Evolutionary conservation across 140 eudicot genomes (phyloP).

Genomic region (Oenanthe javanica): DNA sequence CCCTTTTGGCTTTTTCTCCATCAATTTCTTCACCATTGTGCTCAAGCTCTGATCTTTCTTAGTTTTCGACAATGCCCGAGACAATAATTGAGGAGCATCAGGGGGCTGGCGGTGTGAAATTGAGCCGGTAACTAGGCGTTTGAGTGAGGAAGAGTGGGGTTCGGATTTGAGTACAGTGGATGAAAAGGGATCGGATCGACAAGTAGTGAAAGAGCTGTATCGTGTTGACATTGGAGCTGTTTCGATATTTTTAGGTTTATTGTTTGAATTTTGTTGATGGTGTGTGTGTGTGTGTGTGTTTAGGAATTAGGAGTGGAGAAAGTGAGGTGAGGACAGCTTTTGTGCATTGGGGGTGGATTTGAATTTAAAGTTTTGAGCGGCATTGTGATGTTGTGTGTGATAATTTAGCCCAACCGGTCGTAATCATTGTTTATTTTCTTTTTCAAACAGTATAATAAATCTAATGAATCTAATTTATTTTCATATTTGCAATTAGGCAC

Average conservation of each 20-base stretch:
- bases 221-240: conserved; percentile 63
- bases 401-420: neutral
- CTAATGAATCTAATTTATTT: neutral
- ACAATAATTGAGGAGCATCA: conserved; percentile 14
- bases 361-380: conserved; percentile 3
- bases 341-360: no score
- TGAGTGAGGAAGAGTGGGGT: conserved; percentile 8
- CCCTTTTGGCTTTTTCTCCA: conserved; percentile 44
- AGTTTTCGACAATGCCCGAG: conserved; percentile 27
- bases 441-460: no score
- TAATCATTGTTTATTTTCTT: neutral
- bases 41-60: conserved; percentile 41
- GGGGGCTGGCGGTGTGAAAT: neutral
- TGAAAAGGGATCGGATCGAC: conserved; percentile 63
- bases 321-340: no score
- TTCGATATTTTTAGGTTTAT: conserved; percentile 1
- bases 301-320: no score
- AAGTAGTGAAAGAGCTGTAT: conserved; percentile 34
- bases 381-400: neutral
- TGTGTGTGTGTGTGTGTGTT: no score
- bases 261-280: neutral
- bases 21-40: conserved; percentile 64
- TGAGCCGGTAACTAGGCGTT: neutral
- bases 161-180: conserved; percentile 31
- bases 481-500: neutral